Evolutionary conservation across 768 basidiomycete genomes (phyloP), one percentile per base, ranked within the genome.

Genomic region (Mycena capillaripes): DNA sequence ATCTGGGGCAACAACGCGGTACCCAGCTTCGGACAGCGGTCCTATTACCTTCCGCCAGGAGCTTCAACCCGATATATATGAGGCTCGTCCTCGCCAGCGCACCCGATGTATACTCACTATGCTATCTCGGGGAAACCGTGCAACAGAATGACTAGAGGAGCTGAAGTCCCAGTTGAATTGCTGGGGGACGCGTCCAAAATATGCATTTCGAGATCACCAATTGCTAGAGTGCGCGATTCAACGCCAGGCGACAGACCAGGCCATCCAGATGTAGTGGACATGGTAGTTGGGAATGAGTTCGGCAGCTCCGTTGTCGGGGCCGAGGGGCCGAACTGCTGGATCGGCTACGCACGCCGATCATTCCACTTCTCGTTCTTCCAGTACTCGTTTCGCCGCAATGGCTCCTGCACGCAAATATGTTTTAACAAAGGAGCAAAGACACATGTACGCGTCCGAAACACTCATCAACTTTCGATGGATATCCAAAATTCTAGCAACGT

Each of bases 91-190:
- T 19, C 9, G 61, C 23, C 12, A 14, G 42, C 3, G 44, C 36
- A n/a, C 27, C 21, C 21, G 50, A 23, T 2, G 23, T 19, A 59
- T 42, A 72, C 73, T 32, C 58, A 75, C 73, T 89, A 90, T 3
- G 90, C 87, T 8, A 92, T 83, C 75, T 92, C 91, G 12, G 91
- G 91, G 77, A 92, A 92, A 48, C 91, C 91, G 71, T 92, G 91
- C 2, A 92, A 78, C 27, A 93, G 87, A 34, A 92, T 64, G 55
- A 92, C 75, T 17, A 92, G 83, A 1, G 87, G 89, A 6, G 82
- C 59, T 48, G 55, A 50, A 70, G 66, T 56, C 38, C 3, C 30
- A 70, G 65, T 46, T 74, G 64, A 17, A 59, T 62, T 40, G 38
- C 74, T 71, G 25, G 85, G 84, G 38, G 75, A 69, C 10, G 87